phyloP scores from a whole-genome alignment of 1,139 yeast species.

The Candida pseudoviswanathii region DNA sequence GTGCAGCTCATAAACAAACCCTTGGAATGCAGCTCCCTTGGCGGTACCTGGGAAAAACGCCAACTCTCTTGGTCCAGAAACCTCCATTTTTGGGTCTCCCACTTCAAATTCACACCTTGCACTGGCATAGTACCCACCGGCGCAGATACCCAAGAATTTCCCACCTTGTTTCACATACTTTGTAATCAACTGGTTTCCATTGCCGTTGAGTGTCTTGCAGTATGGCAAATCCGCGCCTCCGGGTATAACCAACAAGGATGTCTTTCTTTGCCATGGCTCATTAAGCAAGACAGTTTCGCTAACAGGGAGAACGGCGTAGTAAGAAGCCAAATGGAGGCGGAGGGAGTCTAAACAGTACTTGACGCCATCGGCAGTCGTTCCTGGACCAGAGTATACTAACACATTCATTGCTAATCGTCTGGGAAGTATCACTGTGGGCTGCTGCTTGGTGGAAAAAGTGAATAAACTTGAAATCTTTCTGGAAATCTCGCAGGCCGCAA shows the following conservation, averaged over 20 bases:
- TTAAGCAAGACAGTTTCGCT: constrained; percentile 60
- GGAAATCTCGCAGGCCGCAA: no score
- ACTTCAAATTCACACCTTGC: constrained; percentile 79
- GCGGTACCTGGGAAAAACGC: constrained; percentile 79
- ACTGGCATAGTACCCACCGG: constrained; percentile 94
- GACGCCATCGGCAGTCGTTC: constrained; percentile 85
- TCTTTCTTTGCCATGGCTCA: constrained; percentile 89
- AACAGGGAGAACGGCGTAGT: constrained; percentile 82
- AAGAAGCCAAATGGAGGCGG: constrained; percentile 75
- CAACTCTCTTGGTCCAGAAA: constrained; percentile 81
- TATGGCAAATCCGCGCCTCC: constrained; percentile 97
- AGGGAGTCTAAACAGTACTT: constrained; percentile 80
- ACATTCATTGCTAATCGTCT: constrained; percentile 60
- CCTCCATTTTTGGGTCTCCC: constrained; percentile 71
- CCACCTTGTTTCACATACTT: constrained; percentile 82
- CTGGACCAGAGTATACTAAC: constrained; percentile 79
- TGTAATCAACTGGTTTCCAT: constrained; percentile 59
- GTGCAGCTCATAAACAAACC: constrained; percentile 78
- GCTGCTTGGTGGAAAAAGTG: not conserved
- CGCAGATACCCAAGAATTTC: constrained; percentile 81
- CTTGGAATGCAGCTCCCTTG: constrained; percentile 78
- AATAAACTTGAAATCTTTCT: not conserved
- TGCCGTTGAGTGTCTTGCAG: constrained; percentile 70
- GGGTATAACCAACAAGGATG: constrained; percentile 82
- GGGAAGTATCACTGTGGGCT: not conserved